Evolutionary conservation across 371 early-diverging fungal species (phyloP).

Genomic region (Paraphysoderma sedebokerense): DNA sequence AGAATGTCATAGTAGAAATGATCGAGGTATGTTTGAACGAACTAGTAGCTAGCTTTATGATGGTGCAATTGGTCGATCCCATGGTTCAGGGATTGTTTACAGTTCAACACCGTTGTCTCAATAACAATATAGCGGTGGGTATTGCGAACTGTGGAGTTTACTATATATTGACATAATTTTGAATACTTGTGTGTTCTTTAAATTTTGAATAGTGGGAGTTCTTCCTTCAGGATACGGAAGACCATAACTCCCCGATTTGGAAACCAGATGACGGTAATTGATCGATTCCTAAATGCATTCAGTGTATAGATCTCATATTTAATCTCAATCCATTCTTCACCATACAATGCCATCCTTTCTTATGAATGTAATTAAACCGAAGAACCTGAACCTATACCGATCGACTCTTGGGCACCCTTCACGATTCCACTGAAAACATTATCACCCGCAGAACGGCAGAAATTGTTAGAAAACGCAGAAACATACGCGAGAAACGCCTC

Average conservation of each 20-base stretch:
- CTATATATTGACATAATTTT: background rate
- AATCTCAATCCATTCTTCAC: background rate
- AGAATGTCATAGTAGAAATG: slow-evolving; percentile 13
- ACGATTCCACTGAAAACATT: slow-evolving; percentile 15
- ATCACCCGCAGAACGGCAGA: no score
- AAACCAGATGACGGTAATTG: slow-evolving; percentile 19
- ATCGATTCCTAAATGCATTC: no score
- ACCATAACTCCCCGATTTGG: slow-evolving; percentile 18
- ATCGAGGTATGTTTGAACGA: slow-evolving; percentile 10
- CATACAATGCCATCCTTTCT: background rate
- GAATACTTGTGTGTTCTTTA: background rate
- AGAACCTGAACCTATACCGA: slow-evolving; percentile 21
- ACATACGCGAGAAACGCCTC: no score
- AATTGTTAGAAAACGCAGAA: no score
- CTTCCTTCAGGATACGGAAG: slow-evolving; percentile 20
- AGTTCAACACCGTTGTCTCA: no score
- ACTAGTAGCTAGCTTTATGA: no score
- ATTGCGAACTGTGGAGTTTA: background rate
- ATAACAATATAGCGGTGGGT: no score
- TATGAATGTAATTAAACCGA: background rate
- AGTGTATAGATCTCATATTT: no score
- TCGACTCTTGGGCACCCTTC: slow-evolving; percentile 31
- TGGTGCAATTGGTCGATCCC: no score
- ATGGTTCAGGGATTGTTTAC: slow-evolving; percentile 8
- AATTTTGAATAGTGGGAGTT: slow-evolving; percentile 14